Evolutionary conservation across 2,329 filamentous ascomycete genomes (phyloP), one percentile per base, ranked within the genome.

Genomic region (Arthrobotrys iridis): DNA sequence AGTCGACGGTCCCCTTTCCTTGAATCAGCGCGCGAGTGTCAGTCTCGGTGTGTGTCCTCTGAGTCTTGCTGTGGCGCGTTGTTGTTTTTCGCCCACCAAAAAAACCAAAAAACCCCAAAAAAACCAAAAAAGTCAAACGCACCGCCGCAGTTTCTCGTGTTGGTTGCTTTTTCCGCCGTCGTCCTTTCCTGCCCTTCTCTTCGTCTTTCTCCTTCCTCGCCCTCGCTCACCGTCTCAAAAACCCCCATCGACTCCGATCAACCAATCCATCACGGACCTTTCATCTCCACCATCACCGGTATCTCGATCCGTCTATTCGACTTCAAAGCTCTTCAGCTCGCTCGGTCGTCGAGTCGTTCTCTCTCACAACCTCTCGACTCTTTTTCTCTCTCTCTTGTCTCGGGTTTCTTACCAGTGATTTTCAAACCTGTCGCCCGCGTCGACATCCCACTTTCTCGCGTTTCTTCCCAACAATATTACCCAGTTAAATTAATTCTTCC

Each of bases 391-490:
- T 24, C 40, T 26, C 22, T 60, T 22, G 26, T 15, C 7, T 30
- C 24, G 28, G 58, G 24, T 40, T 20, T n/a, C n/a, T n/a, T n/a
- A n/a, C n/a, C n/a, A n/a, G 33, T 57, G 45, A 46, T 46, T 52
- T 15, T 46, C 30, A 37, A 26, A 52, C 35, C 8, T 46, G 15
- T 18, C 15, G 55, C 30, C 71, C 71, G 71, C 71, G 71, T 75
- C 57, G 8, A 46, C 63, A 75, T 67, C 63, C 71, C 71, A 75
- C 71, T 67, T 70, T 74, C 50, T 55, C 63, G 71, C 71, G 71
- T 68, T 40, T 22, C 60, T 41, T 40, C 18, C 62, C 41, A 41
- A 59, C 55, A 41, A 28, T 20, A 15, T 43, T 30, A 26, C 22
- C 11, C 13, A 35, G n/a, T n/a, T n/a, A 45, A 35, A 37, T 33